phyloP scores from a whole-genome alignment of 176 grass and related monocot species.

The Zea mays region DNA sequence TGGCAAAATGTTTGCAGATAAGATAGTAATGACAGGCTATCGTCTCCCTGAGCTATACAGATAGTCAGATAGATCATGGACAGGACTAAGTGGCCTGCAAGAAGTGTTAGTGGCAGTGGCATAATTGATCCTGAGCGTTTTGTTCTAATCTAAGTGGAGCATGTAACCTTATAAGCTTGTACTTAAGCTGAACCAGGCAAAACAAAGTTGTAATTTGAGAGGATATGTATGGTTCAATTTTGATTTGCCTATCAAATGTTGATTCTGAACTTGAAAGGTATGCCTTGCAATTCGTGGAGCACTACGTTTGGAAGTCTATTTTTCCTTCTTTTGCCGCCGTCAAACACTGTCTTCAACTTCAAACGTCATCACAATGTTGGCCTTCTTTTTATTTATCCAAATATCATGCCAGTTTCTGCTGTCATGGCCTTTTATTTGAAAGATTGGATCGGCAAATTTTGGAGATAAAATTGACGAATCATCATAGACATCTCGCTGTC shows the following conservation, averaged over 20 bases:
- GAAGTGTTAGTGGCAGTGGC: slow-evolving; percentile 23
- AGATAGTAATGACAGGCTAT: slow-evolving; percentile 94
- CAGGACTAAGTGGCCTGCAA: slow-evolving; percentile 2
- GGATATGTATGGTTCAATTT: background rate
- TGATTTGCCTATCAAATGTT: background rate
- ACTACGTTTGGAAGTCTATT: background rate
- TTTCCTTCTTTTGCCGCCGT: background rate
- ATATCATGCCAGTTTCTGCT: background rate
- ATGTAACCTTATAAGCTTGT: slow-evolving; percentile 29
- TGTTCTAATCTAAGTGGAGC: slow-evolving; percentile 31
- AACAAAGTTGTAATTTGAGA: slow-evolving; percentile 14
- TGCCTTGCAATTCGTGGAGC: background rate
- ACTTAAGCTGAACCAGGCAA: slow-evolving; percentile 16
- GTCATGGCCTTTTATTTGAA: too few species aligned
- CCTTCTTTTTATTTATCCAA: background rate
- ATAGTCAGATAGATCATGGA: slow-evolving; percentile 63
- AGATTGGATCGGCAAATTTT: too few species aligned
- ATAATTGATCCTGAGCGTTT: slow-evolving; percentile 8
- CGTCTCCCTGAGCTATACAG: slow-evolving; percentile 82
- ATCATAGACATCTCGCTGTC: too few species aligned
- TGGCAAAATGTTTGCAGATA: slow-evolving; percentile 97
- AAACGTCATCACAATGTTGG: background rate
- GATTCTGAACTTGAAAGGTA: background rate
- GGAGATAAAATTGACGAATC: too few species aligned
- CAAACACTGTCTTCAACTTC: too few species aligned